A percentile compares a stretch with the other conserved stretches of the same genome.
These are phyloP conservation scores for Polytrichum formosum DNA, from an alignment of 225 moss, liverwort and hornwort genomes.

Conservation along the genomic window DNA sequence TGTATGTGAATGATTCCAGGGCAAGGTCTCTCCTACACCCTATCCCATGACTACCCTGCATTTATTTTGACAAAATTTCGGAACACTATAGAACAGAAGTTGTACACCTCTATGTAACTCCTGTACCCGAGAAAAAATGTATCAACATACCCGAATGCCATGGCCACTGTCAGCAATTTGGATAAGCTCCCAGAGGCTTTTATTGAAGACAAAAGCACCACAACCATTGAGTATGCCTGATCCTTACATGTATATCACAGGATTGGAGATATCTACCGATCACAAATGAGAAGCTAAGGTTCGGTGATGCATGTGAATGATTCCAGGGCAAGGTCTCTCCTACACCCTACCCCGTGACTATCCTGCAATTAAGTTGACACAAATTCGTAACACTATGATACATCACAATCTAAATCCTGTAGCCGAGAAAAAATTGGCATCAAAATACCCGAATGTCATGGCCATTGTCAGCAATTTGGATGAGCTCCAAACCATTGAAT, in stretches of 20 bases:
- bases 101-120: not conserved
- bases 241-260: too few relatives aligned
- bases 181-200: constrained; percentile 48
- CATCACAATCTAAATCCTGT: not conserved
- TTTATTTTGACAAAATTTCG: not conserved
- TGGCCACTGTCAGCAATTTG: constrained; percentile 94
- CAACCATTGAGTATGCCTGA: too few relatives aligned
- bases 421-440: not conserved
- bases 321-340: not conserved
- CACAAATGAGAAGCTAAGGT: too few relatives aligned
- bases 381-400: not conserved
- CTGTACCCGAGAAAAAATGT: not conserved
- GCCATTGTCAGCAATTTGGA: constrained; percentile 89
- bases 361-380: not conserved
- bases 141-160: constrained; percentile 58
- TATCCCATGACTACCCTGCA: not conserved
- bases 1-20: not conserved
- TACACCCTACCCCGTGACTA: not conserved
- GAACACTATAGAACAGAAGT: not conserved
- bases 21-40: not conserved
- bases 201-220: too few relatives aligned
- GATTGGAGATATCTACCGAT: too few relatives aligned
- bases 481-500: constrained; percentile 35
- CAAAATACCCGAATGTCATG: constrained; percentile 71
- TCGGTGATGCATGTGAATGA: too few relatives aligned